A percentile compares a stretch with the other conserved stretches of the same genome.
Conservation (phyloP, 2,329 filamentous ascomycete genomes). For the Clarireedia paspali region DNA sequence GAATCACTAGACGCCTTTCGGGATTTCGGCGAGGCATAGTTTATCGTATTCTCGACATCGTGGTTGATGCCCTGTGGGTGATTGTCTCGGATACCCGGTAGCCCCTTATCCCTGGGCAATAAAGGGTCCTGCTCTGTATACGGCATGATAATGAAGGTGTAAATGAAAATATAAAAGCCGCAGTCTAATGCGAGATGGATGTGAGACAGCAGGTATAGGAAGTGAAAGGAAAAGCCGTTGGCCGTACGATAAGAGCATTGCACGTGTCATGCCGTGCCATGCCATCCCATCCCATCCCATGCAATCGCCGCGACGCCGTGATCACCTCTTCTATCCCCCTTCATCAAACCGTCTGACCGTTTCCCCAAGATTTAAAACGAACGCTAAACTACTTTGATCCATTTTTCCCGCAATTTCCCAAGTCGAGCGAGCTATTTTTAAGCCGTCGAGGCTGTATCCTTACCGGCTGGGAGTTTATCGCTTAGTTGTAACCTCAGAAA, state of each 20-base stretch:
- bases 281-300: too few relatives aligned
- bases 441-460: too few relatives aligned
- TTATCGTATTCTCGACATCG: neutral
- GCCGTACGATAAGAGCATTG: too few relatives aligned
- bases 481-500: too few relatives aligned
- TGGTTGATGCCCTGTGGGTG: slow-evolving; percentile 18
- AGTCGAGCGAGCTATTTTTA: neutral
- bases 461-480: too few relatives aligned
- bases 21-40: neutral
- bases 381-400: neutral
- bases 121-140: slow-evolving; percentile 26
- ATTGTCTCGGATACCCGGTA: slow-evolving; percentile 25
- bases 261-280: too few relatives aligned
- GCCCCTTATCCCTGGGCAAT: slow-evolving; percentile 19
- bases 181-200: neutral
- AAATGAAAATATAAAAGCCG: neutral
- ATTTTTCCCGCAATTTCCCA: neutral
- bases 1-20: slow-evolving; percentile 7
- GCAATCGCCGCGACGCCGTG: too few relatives aligned
- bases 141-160: neutral
- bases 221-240: neutral
- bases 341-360: too few relatives aligned
- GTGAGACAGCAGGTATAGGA: neutral
- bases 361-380: neutral
- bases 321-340: neutral